Evolutionary conservation across 1,139 yeast genomes (phyloP).

Genomic region (Blastobotrys arbuscula): DNA sequence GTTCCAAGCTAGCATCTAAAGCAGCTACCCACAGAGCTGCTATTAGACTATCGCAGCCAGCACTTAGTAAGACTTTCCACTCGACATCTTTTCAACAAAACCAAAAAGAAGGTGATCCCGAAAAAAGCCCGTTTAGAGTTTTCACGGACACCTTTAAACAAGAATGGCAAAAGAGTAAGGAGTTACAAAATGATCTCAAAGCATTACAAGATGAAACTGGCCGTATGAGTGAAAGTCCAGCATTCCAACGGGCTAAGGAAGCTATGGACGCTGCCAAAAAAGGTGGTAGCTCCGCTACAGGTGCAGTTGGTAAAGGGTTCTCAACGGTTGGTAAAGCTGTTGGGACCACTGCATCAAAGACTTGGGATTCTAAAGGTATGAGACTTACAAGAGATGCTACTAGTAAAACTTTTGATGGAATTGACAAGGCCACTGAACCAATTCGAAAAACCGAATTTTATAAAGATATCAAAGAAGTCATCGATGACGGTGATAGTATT

Average conservation of each 20-base stretch:
- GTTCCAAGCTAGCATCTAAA: background rate
- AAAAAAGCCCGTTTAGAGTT: constrained; percentile 77
- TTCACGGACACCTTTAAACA: constrained; percentile 85
- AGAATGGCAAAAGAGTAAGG: constrained; percentile 88
- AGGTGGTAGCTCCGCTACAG: constrained; percentile 36
- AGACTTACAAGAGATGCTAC: constrained; percentile 82
- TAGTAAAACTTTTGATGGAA: constrained; percentile 65
- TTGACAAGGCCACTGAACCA: constrained; percentile 86
- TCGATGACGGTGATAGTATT: constrained; percentile 85
- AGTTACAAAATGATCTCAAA: constrained; percentile 86
- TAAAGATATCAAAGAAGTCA: constrained; percentile 80
- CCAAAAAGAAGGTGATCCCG: constrained; percentile 16
- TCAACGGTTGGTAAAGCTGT: constrained; percentile 91
- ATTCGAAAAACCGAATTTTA: constrained; percentile 86
- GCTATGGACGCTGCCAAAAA: constrained; percentile 77
- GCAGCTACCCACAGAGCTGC: background rate
- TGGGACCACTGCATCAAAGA: constrained; percentile 82
- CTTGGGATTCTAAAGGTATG: constrained; percentile 96
- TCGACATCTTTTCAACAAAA: constrained; percentile 6
- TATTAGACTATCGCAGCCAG: background rate
- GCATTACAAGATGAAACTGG: constrained; percentile 97
- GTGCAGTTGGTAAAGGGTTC: constrained; percentile 79
- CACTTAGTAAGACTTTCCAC: background rate
- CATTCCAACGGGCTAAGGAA: constrained; percentile 87
- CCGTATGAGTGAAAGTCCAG: constrained; percentile 87